Base-by-base conservation (phyloP, 106 monocot species). In the Agapanthus africanus region DNA sequence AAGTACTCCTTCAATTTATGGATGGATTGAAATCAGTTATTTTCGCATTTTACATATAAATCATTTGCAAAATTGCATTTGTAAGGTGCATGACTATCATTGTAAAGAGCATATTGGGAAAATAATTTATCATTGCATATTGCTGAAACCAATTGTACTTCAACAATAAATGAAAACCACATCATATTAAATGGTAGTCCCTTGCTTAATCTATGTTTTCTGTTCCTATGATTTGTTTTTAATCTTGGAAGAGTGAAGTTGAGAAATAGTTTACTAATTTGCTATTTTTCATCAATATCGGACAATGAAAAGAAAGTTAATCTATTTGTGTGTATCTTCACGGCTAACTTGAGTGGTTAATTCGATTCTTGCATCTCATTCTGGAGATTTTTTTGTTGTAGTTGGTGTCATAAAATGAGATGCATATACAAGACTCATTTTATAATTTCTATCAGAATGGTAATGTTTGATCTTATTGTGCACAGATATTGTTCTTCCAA, bases 401-500 rank as follows among this genome's bases (percentile, higher is more conserved):
- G n/a, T n/a, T n/a, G n/a, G n/a, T n/a, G n/a, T n/a, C n/a, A n/a
- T n/a, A n/a, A n/a, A n/a, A n/a, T n/a, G n/a, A n/a, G n/a, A n/a
- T n/a, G n/a, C n/a, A n/a, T n/a, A n/a, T n/a, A n/a, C n/a, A n/a
- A n/a, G n/a, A n/a, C n/a, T n/a, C n/a, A n/a, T n/a, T n/a, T n/a
- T n/a, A n/a, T n/a, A n/a, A n/a, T n/a, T n/a, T n/a, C n/a, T n/a
- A n/a, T n/a, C n/a, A n/a, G n/a, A n/a, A n/a, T n/a, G n/a, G n/a
- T n/a, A n/a, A n/a, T n/a, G n/a, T n/a, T n/a, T n/a, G n/a, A n/a
- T n/a, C 6, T 30, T 70, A 16, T 70, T 74, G n/a, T 74, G 2
- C 68, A 68, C 80, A 95, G 94, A 67, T 95, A 95, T 76, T 95
- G 95, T 60, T 83, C 77, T 79, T 85, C 81, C 42, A 88, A 52